Evolutionary conservation across 2,329 filamentous ascomycete genomes (phyloP), one percentile per base, ranked within the genome.

Genomic region (Coniella lustricola): DNA sequence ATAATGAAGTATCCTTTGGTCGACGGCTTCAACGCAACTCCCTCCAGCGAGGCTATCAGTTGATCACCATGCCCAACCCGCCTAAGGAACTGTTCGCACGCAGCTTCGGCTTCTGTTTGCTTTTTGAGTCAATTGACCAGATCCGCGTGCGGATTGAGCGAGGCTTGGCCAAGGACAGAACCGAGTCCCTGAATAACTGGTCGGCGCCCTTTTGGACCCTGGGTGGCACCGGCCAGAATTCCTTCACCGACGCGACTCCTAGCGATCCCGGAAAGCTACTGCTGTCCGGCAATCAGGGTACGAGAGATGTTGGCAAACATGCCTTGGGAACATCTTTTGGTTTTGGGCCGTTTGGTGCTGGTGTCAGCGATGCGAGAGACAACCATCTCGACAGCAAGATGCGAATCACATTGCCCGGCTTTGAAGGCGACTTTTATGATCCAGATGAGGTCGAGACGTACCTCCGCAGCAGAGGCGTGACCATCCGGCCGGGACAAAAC

Each of bases 341-440:
- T 2, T 71, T 71, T 54, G 76, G 77, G 0, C 77, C 77, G 0
- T 79, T 77, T 51, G 61, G 64, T 5, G 55, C 64, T 5, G 59
- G 58, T 3, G 60, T 72, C 2, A 66, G 67, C 25, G 56, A 66
- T 1, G 62, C 68, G 1, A 64, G 69, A 16, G 72, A 76, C 21
- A 61, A 66, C 5, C 57, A 65, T 17, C 56, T 82, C 7, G 67
- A 72, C 33, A 59, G 64, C 12, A 68, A 71, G 14, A 70, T 85
- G 55, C 67, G 67, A 17, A 73, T 77, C 54, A 73, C 72, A 34
- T 63, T 82, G 7, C 73, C 76, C 1, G 84, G 80, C 0, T 85
- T 83, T 52, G 77, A 85, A 51, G 86, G 86, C 4, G 79, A 87
- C 44, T 93, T 87, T 71, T 87, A 85, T 56, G 87, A 93, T 59